Percentiles rank a stretch among this genome's conserved stretches.
Conservation (phyloP, 2,329 filamentous ascomycete species). For the Epichloe scottii region DNA sequence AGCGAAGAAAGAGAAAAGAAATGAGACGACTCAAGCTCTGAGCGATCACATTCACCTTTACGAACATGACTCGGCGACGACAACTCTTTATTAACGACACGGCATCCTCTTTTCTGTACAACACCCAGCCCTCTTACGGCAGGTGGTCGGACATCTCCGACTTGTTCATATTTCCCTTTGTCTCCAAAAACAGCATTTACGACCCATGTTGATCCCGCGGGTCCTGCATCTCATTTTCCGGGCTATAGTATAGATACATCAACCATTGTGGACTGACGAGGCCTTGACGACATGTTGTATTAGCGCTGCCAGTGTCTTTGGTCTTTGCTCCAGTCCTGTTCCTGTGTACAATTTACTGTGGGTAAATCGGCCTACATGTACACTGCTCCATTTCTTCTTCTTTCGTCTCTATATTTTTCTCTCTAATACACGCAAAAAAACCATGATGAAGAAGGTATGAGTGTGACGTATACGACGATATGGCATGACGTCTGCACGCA, state of each 20-base stretch:
- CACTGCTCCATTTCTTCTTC: background rate
- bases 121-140: background rate
- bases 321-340: background rate
- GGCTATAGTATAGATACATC: background rate
- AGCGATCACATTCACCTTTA: background rate
- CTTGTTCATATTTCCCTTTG: background rate
- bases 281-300: background rate
- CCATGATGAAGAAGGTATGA: constrained; percentile 1
- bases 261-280: background rate
- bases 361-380: background rate
- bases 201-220: background rate
- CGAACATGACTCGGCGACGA: constrained; percentile 2
- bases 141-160: background rate
- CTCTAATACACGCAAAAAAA: background rate
- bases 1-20: constrained; percentile 26
- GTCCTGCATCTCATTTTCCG: background rate
- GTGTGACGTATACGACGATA: constrained; percentile 2
- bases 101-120: constrained; percentile 1
- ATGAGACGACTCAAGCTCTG: constrained; percentile 24
- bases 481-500: constrained; percentile 2
- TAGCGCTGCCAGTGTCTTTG: background rate
- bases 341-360: background rate
- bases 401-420: background rate
- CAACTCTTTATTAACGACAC: constrained; percentile 3
- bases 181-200: background rate